Evolutionary conservation across 2,329 filamentous ascomycete species (phyloP), one percentile per base, ranked within the genome.

Genomic region (Neonectria punicea): DNA sequence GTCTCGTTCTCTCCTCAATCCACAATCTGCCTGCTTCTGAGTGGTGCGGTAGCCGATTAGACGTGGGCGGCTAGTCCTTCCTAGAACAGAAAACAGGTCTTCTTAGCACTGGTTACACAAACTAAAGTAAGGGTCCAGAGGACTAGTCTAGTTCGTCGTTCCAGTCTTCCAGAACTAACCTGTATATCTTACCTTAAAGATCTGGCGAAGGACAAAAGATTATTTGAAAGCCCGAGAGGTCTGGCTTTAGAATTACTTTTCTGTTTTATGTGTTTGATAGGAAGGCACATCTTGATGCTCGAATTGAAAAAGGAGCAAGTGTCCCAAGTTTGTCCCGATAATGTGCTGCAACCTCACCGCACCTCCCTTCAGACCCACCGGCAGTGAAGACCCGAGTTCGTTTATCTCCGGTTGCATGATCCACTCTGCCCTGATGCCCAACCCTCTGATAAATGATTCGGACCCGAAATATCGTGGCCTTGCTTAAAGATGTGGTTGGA

Each of bases 311-410:
- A 20, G 8, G n/a, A 43, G 20, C 13, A 20, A 43, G 36, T 10
- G 2, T 20, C 39, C n/a, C n/a, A 20, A 20, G 7, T n/a, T 20
- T 8, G n/a, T 18, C n/a, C n/a, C 20, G 39, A 43, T 43, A 43
- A 20, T 10, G 39, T 20, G 3, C 39, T 43, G 39, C n/a, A 43
- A 61, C 53, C 58, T 61, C 58, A 55, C 58, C 51, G 50, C 58
- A 55, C 41, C 51, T 47, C 58, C 58, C 5, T 16, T 50, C 39
- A 30, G 53, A 57, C 53, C 59, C 53, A 57, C 59, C 53, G 28
- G 4, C 25, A 61, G 16, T 3, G 16, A 49, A 30, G 54, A 36
- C 47, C 59, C 53, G 32, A 46, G 34, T 25, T 57, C 47, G 46
- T 50, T 36, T 32, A 39, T 57, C 46, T 46, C 57, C 25, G 46